These are phyloP conservation scores for Maudiozyma humilis DNA, from an alignment of 1,139 yeast genomes.

Conservation along the genomic window DNA sequence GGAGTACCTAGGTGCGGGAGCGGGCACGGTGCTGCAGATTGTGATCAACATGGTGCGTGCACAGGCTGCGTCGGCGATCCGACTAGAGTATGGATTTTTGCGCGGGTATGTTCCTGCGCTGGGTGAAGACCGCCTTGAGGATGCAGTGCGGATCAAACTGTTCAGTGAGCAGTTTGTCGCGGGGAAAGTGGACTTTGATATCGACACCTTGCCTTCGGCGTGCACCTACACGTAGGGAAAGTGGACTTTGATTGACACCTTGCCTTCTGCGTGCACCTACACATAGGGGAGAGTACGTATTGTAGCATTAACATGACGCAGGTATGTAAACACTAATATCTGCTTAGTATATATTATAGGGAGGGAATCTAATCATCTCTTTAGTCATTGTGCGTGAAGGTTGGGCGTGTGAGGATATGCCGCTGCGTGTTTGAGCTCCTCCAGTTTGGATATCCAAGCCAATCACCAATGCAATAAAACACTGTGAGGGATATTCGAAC, in stretches of 20 bases:
- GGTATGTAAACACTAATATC: too few species aligned
- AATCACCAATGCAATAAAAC: too few species aligned
- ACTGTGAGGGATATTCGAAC: too few species aligned
- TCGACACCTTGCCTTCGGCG: slow-evolving; percentile 17
- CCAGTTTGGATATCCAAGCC: too few species aligned
- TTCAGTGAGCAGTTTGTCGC: slow-evolving; percentile 17
- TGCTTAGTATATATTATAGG: too few species aligned
- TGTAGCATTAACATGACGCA: too few species aligned
- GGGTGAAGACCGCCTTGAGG: slow-evolving; percentile 14
- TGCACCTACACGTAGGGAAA: slow-evolving; percentile 11
- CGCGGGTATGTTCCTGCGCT: slow-evolving; percentile 12
- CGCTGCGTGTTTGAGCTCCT: too few species aligned
- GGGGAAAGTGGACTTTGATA: slow-evolving; percentile 17
- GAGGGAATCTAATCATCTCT: too few species aligned
- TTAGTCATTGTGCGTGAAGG: too few species aligned
- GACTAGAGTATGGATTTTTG: slow-evolving; percentile 13
- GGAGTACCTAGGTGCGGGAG: slow-evolving; percentile 12
- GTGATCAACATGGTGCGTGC: slow-evolving; percentile 13
- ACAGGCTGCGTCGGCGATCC: slow-evolving; percentile 12
- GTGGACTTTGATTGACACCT: slow-evolving; percentile 12
- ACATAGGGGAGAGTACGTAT: background rate
- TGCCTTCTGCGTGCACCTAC: background rate
- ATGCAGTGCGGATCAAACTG: slow-evolving; percentile 14
- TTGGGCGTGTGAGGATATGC: too few species aligned
- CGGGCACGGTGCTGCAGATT: slow-evolving; percentile 12